phyloP scores from a whole-genome alignment of 1,284 basidiomycete species.

The Pseudozyma hubeiensis region DNA sequence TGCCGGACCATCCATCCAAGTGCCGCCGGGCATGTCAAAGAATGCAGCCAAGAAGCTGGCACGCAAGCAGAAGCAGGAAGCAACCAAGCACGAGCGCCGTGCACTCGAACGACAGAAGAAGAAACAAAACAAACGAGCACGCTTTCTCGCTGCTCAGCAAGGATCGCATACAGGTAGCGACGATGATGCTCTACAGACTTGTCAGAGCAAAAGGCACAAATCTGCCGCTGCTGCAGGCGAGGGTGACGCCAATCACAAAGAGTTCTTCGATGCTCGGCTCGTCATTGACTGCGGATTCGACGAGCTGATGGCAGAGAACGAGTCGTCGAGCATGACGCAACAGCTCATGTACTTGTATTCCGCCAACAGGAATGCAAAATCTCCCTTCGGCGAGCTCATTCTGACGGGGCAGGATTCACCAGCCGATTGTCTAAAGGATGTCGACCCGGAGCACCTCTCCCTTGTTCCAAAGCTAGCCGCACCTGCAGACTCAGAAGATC shows the following conservation, averaged over 20 bases:
- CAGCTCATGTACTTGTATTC: conserved; percentile 91
- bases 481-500: background rate
- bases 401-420: conserved; percentile 77
- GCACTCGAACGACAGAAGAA: conserved; percentile 75
- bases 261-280: conserved; percentile 75
- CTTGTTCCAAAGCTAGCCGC: conserved; percentile 11
- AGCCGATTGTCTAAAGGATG: conserved; percentile 27
- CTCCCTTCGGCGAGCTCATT: conserved; percentile 79
- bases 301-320: conserved; percentile 93
- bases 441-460: conserved; percentile 28
- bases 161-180: conserved; percentile 27
- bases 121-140: conserved; percentile 72
- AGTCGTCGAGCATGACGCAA: conserved; percentile 85
- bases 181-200: background rate
- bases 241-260: conserved; percentile 67
- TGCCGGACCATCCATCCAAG: conserved; percentile 26
- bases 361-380: conserved; percentile 79
- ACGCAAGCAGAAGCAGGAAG: conserved; percentile 76
- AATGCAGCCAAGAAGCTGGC: conserved; percentile 82
- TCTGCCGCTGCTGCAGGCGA: conserved; percentile 57
- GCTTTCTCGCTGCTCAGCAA: conserved; percentile 23
- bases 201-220: conserved; percentile 67
- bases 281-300: conserved; percentile 95
- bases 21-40: conserved; percentile 73
- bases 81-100: conserved; percentile 79